A percentile compares a stretch with the other conserved stretches of the same genome.
phyloP scores from a whole-genome alignment of 1,284 basidiomycete genomes.

The Meira nashicola region DNA sequence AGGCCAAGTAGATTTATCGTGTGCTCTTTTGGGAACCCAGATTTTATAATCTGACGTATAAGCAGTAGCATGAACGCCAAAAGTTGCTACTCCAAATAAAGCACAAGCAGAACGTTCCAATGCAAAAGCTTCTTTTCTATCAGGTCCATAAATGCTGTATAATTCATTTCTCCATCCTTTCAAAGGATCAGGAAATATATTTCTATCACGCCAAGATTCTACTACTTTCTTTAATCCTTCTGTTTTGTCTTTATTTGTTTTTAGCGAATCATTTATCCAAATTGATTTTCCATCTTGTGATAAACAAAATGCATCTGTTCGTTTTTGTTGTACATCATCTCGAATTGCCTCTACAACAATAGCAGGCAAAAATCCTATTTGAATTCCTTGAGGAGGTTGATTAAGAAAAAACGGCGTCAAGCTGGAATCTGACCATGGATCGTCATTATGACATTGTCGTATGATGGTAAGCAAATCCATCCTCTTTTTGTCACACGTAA shows the following conservation, averaged over 20 bases:
- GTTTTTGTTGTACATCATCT: conserved; percentile 18
- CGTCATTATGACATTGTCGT: conserved; percentile 40
- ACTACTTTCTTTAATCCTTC: not conserved
- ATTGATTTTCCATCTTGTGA: not conserved
- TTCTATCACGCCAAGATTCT: conserved; percentile 7
- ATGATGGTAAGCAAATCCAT: conserved; percentile 30
- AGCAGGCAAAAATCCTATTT: conserved; percentile 41
- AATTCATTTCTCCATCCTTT: conserved; percentile 29
- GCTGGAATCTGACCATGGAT: conserved; percentile 37
- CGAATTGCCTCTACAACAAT: conserved; percentile 29
- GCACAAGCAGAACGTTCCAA: conserved; percentile 84
- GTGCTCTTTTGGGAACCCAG: conserved; percentile 82
- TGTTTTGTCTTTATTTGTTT: conserved; percentile 3
- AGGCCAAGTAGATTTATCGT: conserved; percentile 71
- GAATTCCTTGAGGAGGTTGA: conserved; percentile 20
- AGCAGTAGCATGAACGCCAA: conserved; percentile 72
- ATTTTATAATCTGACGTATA: conserved; percentile 56
- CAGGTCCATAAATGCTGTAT: conserved; percentile 37
- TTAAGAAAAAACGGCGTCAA: conserved; percentile 32
- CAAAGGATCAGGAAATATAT: conserved; percentile 8
- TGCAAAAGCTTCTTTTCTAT: conserved; percentile 59
- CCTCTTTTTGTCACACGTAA: no score
- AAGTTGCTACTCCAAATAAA: conserved; percentile 73
- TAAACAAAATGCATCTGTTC: not conserved
- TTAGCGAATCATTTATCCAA: conserved; percentile 1